Evolutionary conservation across 2,329 filamentous ascomycete species (phyloP).

Genomic region (Colletotrichum sojae): DNA sequence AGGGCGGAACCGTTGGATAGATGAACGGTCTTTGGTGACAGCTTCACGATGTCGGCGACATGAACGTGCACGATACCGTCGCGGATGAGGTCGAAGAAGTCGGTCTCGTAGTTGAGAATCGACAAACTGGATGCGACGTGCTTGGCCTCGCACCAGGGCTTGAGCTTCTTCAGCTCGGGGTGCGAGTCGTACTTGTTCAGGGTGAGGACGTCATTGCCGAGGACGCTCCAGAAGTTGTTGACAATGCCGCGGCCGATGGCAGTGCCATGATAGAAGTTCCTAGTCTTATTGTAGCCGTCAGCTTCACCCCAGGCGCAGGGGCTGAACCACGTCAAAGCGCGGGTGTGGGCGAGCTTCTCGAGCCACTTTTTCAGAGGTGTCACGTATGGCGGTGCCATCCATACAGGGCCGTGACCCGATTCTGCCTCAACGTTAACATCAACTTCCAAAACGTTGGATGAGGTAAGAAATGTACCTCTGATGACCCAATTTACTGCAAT

Average conservation of each 20-base stretch:
- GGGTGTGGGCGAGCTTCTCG: slow-evolving; percentile 76
- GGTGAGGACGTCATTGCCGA: slow-evolving; percentile 68
- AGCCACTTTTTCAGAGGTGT: slow-evolving; percentile 78
- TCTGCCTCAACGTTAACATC: slow-evolving; percentile 41
- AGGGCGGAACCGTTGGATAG: slow-evolving; percentile 65
- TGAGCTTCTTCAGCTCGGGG: slow-evolving; percentile 66
- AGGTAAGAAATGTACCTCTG: slow-evolving; percentile 55
- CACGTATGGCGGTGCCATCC: slow-evolving; percentile 72
- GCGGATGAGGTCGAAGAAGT: slow-evolving; percentile 70
- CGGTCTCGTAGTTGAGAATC: slow-evolving; percentile 72
- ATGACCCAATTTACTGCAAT: slow-evolving; percentile 73
- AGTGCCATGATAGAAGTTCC: slow-evolving; percentile 71
- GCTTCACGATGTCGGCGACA: slow-evolving; percentile 63
- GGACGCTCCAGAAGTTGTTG: slow-evolving; percentile 69
- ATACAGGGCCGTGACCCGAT: slow-evolving; percentile 71
- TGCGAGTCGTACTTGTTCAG: slow-evolving; percentile 69
- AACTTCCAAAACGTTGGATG: not conserved
- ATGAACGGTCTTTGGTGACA: slow-evolving; percentile 62
- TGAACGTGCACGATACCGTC: slow-evolving; percentile 67
- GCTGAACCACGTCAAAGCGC: slow-evolving; percentile 80
- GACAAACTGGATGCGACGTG: slow-evolving; percentile 69
- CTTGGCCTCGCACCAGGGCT: slow-evolving; percentile 65
- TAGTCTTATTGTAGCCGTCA: slow-evolving; percentile 70
- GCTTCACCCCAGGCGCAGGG: slow-evolving; percentile 80
- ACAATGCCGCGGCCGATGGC: slow-evolving; percentile 69